Evolutionary conservation across 768 basidiomycete genomes (phyloP).

Genomic region (Leccinum broughii): DNA sequence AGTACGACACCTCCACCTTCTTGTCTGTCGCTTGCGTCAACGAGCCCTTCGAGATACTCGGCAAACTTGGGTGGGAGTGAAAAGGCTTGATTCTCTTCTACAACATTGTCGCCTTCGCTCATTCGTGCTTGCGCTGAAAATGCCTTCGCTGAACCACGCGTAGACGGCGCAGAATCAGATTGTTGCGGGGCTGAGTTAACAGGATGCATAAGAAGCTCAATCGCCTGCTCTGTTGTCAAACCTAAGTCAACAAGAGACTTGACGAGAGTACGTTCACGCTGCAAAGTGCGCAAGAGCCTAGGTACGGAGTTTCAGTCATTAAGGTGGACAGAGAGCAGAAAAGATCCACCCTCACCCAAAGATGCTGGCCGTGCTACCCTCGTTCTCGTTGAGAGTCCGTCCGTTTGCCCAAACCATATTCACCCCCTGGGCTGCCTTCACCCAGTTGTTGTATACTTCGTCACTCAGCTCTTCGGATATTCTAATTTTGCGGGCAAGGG

Average conservation of each 20-base stretch:
- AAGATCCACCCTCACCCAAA: constrained; percentile 49
- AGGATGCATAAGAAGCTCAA: constrained; percentile 72
- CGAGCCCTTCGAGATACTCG: constrained; percentile 59
- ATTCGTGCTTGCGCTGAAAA: constrained; percentile 6
- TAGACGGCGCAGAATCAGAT: constrained; percentile 3
- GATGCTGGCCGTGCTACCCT: constrained; percentile 53
- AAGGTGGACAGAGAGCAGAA: neutral
- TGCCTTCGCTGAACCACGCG: constrained; percentile 12
- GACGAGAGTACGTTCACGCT: constrained; percentile 69
- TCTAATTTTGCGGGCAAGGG: constrained; percentile 68
- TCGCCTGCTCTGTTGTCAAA: constrained; percentile 60
- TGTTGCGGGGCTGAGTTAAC: constrained; percentile 57
- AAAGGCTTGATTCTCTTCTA: constrained; percentile 71
- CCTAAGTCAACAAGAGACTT: constrained; percentile 60
- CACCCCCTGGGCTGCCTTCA: constrained; percentile 49
- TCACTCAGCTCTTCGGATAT: constrained; percentile 48
- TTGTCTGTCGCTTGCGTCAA: constrained; percentile 84
- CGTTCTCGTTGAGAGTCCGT: constrained; percentile 52
- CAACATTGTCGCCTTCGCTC: constrained; percentile 42
- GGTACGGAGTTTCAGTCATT: constrained; percentile 4
- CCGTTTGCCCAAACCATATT: constrained; percentile 85
- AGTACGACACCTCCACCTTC: constrained; percentile 76
- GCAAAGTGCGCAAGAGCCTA: constrained; percentile 68
- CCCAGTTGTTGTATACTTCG: constrained; percentile 60
- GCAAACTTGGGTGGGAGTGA: constrained; percentile 54